phyloP scores from a whole-genome alignment of 106 monocot genomes.

The Dendrobium officinale region DNA sequence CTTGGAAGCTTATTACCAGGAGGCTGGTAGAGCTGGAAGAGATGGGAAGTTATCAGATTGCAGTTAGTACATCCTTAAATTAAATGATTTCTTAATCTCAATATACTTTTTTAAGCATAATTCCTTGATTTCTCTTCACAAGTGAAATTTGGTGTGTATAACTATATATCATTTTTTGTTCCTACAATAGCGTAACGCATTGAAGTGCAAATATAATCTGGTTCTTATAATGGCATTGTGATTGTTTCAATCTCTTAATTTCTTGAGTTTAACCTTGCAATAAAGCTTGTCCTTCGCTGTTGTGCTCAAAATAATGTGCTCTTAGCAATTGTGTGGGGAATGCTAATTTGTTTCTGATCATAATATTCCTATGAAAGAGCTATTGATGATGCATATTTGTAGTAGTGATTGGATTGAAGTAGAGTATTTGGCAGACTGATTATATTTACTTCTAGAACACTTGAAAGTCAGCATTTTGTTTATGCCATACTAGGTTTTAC shows the following conservation, averaged over 20 bases:
- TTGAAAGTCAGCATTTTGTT: not conserved
- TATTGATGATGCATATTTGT: not conserved
- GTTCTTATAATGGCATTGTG: not conserved
- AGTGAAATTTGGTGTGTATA: not conserved
- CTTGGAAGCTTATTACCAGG: conserved; percentile 99
- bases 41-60: conserved; percentile 94
- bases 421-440: not conserved
- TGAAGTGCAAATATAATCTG: not conserved
- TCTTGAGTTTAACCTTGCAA: not conserved
- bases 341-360: not conserved
- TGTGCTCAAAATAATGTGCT: not conserved
- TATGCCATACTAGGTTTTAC: not conserved
- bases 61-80: conserved; percentile 37
- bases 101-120: not conserved
- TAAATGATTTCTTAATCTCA: not conserved
- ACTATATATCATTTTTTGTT: not conserved
- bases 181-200: not conserved
- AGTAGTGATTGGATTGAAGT: not conserved
- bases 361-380: not conserved
- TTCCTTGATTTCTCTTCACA: not conserved
- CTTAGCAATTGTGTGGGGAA: not conserved
- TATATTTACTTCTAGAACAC: not conserved
- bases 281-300: not conserved
- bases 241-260: not conserved
- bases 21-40: conserved; percentile 97